A percentile compares a stretch with the other conserved stretches of the same genome.
phyloP scores from a whole-genome alignment of 495 filamentous ascomycete species.

The Podospora bellae-mahoneyi region DNA sequence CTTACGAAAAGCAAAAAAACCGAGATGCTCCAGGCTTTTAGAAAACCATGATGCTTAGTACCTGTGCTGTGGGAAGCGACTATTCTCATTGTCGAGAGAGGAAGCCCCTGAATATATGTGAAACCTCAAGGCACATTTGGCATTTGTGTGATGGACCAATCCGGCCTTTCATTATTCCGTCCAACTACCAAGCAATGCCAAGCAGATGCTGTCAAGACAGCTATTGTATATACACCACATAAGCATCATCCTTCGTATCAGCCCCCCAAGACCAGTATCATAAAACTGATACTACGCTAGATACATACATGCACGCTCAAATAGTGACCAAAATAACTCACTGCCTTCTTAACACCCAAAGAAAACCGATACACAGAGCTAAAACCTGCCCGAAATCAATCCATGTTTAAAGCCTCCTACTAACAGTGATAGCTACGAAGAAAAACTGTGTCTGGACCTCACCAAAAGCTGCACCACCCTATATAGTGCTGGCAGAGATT shows the following conservation, averaged over 20 bases:
- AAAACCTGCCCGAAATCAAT: neutral
- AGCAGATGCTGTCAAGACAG: neutral
- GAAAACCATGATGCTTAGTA: neutral
- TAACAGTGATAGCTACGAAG: neutral
- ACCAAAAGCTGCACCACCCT: conserved; percentile 96
- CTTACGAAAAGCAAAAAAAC: neutral
- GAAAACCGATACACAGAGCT: neutral
- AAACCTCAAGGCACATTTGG: neutral
- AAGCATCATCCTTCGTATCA: neutral
- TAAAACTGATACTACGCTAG: neutral
- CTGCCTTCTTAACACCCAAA: neutral
- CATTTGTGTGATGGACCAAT: neutral
- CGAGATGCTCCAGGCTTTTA: neutral
- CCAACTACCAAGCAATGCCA: neutral
- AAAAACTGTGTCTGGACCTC: neutral
- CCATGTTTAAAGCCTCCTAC: neutral
- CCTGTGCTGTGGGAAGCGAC: neutral
- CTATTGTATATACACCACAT: neutral
- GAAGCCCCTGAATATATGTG: neutral
- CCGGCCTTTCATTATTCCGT: neutral
- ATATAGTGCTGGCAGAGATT: conserved; percentile 99
- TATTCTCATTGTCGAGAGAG: neutral
- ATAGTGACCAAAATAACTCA: neutral
- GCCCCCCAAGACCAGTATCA: neutral
- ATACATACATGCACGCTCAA: neutral